Evolutionary conservation across 495 filamentous ascomycete genomes (phyloP).

Genomic region (Patellaria atrata): DNA sequence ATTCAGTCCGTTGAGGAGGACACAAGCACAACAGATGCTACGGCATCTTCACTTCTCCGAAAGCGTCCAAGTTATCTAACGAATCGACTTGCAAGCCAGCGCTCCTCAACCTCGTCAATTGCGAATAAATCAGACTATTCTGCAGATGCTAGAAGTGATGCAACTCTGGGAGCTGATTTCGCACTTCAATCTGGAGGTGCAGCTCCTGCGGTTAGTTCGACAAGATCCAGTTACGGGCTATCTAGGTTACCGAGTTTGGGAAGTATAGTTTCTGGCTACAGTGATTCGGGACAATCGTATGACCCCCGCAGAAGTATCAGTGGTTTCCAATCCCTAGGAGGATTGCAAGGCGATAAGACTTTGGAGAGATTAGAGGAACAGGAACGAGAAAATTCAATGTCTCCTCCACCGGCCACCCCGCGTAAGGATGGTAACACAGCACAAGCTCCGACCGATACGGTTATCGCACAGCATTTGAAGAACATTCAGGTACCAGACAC

Average conservation of each 20-base stretch:
- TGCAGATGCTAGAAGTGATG: slow-evolving; percentile 49
- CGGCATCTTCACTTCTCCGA: slow-evolving; percentile 19
- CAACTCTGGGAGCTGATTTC: slow-evolving; percentile 66
- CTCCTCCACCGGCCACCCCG: slow-evolving; percentile 39
- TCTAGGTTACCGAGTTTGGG: slow-evolving; percentile 78
- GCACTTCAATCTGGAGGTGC: slow-evolving; percentile 75
- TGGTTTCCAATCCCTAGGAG: slow-evolving; percentile 18
- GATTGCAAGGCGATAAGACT: slow-evolving; percentile 25
- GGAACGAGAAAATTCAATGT: slow-evolving; percentile 34
- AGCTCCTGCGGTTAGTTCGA: slow-evolving; percentile 38
- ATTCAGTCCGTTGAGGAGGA: slow-evolving; percentile 16
- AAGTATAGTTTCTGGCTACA: slow-evolving; percentile 73
- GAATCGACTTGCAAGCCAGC: slow-evolving; percentile 60
- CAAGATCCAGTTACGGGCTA: slow-evolving; percentile 38
- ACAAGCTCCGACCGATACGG: slow-evolving; percentile 65
- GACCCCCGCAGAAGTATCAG: slow-evolving; percentile 28
- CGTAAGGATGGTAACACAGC: slow-evolving; percentile 35
- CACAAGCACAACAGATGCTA: slow-evolving; percentile 6
- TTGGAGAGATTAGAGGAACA: slow-evolving; percentile 47
- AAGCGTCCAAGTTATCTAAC: slow-evolving; percentile 57
- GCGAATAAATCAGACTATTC: slow-evolving; percentile 42
- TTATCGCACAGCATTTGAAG: slow-evolving; percentile 71
- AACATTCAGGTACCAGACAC: slow-evolving; percentile 85
- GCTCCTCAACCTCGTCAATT: slow-evolving; percentile 63
- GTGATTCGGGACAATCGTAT: slow-evolving; percentile 38